These are phyloP conservation scores for Xylaria sp. DNA, from an alignment of 2,329 filamentous ascomycete genomes.

Conservation along the genomic window DNA sequence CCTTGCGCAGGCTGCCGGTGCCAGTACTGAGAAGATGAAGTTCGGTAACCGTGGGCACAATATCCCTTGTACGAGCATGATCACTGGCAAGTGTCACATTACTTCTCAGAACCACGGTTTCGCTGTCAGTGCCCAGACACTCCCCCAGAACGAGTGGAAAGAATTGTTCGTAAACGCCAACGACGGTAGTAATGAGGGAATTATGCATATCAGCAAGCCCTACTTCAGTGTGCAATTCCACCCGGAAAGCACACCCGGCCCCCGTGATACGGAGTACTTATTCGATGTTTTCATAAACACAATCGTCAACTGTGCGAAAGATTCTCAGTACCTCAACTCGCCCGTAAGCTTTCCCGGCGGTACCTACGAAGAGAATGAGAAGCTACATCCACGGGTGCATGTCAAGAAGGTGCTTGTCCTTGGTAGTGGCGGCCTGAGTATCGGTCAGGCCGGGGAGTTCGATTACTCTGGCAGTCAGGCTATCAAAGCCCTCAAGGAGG, in stretches of 20 bases:
- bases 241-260: constrained; percentile 94
- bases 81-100: constrained; percentile 97
- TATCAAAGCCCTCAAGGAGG: constrained; percentile 97
- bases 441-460: constrained; percentile 97
- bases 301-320: constrained; percentile 76
- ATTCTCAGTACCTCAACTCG: constrained; percentile 72
- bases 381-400: constrained; percentile 78
- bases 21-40: constrained; percentile 94
- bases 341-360: constrained; percentile 91
- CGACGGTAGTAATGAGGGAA: constrained; percentile 97
- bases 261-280: constrained; percentile 93
- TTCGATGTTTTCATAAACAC: constrained; percentile 97
- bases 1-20: constrained; percentile 87
- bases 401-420: constrained; percentile 96
- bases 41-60: constrained; percentile 99
- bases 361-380: constrained; percentile 80
- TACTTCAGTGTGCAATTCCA: constrained; percentile 99
- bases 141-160: constrained; percentile 79
- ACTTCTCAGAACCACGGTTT: constrained; percentile 99
- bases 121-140: constrained; percentile 82
- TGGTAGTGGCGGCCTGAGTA: constrained; percentile 93
- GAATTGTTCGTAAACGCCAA: constrained; percentile 99
- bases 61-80: constrained; percentile 95
- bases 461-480: constrained; percentile 98
- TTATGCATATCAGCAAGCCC: constrained; percentile 84